Evolutionary conservation across 805 yeast genomes (phyloP), one percentile per base, ranked within the genome.

Genomic region (Starmerella cellae): DNA sequence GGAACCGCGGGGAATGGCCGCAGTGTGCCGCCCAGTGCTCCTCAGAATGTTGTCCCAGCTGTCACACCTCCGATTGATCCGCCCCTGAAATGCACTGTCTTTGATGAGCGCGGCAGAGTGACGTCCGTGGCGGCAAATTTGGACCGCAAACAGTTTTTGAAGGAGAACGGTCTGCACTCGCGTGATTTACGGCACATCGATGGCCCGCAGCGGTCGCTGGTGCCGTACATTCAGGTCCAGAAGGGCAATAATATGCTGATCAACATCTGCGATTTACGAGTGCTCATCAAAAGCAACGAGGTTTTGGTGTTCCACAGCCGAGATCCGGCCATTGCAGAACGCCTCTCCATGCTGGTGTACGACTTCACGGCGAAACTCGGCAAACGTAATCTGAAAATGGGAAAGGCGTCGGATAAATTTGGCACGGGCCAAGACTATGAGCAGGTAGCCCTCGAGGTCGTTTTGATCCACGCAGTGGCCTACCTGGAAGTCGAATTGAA

Each of bases 121-220:
- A 61, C 66, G 2, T 70, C 74, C 0, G 75, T 77, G n/a, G 72
- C 79, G 5, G 68, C 73, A 45, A 64, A 64, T 52, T 69, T 70
- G 48, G 73, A 79, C 35, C 72, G 74, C 52, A 73, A 70, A 56
- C 69, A 57, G 57, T 73, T 73, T 63, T 67, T 69, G 47, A 74
- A 63, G 42, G 76, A 80, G 36, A 80, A 84, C 59, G 73, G 77
- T 20, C 59, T 87, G 22, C 83, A 78, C 49, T 94, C 96, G 2
- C 66, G 96, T 61, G 96, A 87, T 59, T 64, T 87, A 48, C 63
- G 96, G 24, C 85, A 82, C 55, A 79, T 87, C 40, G 95, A 78
- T 28, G 57, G 55, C 55, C 44, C 42, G 28, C 48, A 45, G 26
- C 66, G 77, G 3, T 68, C 81, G 1, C 70, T 77, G 23, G 78